These are phyloP conservation scores for Kurtzmaniella fragi DNA, from an alignment of 805 yeast species.

Conservation along the genomic window DNA sequence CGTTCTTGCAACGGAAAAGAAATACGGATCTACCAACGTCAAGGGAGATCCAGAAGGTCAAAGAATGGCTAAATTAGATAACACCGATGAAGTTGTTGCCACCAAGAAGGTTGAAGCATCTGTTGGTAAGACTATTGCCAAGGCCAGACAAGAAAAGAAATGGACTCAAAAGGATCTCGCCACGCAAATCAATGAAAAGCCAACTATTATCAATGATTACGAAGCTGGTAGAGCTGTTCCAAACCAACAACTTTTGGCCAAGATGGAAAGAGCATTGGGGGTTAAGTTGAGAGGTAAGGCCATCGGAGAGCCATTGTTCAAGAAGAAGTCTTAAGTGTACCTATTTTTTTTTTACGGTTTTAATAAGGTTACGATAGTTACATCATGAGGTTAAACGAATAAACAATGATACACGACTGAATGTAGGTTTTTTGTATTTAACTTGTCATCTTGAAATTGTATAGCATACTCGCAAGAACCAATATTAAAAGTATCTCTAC, in stretches of 20 bases:
- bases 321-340: slow-evolving; percentile 40
- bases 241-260: slow-evolving; percentile 88
- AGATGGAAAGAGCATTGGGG: slow-evolving; percentile 91
- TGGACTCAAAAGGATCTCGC: slow-evolving; percentile 96
- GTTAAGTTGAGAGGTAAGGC: slow-evolving; percentile 94
- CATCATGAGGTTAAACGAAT: too few relatives aligned
- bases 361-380: too few relatives aligned
- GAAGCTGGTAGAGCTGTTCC: slow-evolving; percentile 97
- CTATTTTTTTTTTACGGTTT: neutral
- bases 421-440: too few relatives aligned
- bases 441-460: too few relatives aligned
- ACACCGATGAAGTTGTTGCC: slow-evolving; percentile 88
- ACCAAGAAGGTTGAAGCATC: slow-evolving; percentile 79
- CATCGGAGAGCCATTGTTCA: slow-evolving; percentile 82
- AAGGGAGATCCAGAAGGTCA: slow-evolving; percentile 85
- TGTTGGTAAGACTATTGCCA: slow-evolving; percentile 84
- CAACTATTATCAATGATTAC: slow-evolving; percentile 90
- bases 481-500: too few relatives aligned
- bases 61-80: slow-evolving; percentile 86
- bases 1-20: slow-evolving; percentile 89
- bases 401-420: too few relatives aligned
- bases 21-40: slow-evolving; percentile 62
- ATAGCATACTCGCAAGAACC: too few relatives aligned
- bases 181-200: slow-evolving; percentile 92
- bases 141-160: slow-evolving; percentile 83